A percentile compares a stretch with the other conserved stretches of the same genome.
Evolutionary conservation across 371 early-diverging fungal species (phyloP).

Genomic region (Mortierella sp.): DNA sequence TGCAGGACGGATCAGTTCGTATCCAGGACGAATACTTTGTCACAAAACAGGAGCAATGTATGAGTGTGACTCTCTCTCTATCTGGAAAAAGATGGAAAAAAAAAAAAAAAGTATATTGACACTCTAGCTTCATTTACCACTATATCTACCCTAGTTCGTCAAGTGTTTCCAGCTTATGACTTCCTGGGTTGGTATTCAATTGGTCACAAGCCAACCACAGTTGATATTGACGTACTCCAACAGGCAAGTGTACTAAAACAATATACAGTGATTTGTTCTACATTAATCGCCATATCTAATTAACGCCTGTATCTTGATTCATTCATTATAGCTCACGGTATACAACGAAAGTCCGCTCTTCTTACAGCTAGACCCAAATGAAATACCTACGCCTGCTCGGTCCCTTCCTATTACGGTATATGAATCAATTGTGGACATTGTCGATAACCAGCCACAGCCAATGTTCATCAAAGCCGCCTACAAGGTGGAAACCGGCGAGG

Average conservation of each 20-base stretch:
- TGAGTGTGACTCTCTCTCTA: constrained; percentile 5
- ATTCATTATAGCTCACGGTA: constrained; percentile 66
- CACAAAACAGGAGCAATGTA: constrained; percentile 85
- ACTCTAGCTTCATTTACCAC: neutral
- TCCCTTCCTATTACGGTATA: constrained; percentile 85
- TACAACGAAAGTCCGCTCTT: constrained; percentile 85
- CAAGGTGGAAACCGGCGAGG: constrained; percentile 86
- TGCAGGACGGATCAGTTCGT: constrained; percentile 59
- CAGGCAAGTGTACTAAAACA: constrained; percentile 63
- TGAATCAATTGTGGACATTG: constrained; percentile 83
- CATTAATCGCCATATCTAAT: neutral
- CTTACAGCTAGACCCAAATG: constrained; percentile 79
- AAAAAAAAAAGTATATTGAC: neutral
- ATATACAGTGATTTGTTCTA: no score
- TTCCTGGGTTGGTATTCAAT: constrained; percentile 90
- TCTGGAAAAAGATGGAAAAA: neutral
- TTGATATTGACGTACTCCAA: constrained; percentile 79
- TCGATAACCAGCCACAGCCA: constrained; percentile 67
- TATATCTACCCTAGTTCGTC: constrained; percentile 70
- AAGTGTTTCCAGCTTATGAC: constrained; percentile 87
- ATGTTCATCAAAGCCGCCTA: constrained; percentile 78
- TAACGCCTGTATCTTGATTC: neutral
- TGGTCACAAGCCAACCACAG: constrained; percentile 69
- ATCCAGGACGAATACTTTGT: constrained; percentile 73
- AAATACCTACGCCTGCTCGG: constrained; percentile 59